A percentile compares a stretch with the other conserved stretches of the same genome.
Evolutionary conservation across 139 green algal species (phyloP).

Genomic region (Chlamydomonas sp.): DNA sequence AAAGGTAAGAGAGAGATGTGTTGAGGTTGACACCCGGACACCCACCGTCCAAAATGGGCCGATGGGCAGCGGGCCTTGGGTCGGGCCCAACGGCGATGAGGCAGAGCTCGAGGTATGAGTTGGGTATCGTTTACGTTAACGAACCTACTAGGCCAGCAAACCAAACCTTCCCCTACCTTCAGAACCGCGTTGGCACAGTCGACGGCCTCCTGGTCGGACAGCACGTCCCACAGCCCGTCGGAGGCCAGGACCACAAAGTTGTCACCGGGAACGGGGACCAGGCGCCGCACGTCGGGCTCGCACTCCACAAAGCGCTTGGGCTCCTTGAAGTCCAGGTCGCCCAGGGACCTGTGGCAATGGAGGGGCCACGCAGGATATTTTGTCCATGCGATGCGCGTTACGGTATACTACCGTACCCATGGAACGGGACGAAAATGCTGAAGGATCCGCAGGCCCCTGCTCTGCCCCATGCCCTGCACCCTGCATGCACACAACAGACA

Average conservation of each 20-base stretch:
- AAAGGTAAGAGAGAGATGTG: too few relatives aligned
- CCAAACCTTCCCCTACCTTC: slow-evolving; percentile 6
- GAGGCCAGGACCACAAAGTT: slow-evolving; percentile 41
- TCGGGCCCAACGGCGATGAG: not conserved
- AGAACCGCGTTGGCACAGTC: slow-evolving; percentile 42
- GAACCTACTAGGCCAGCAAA: not conserved
- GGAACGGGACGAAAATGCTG: too few relatives aligned
- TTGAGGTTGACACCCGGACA: too few relatives aligned
- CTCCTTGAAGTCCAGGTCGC: slow-evolving; percentile 85
- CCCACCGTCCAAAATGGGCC: too few relatives aligned
- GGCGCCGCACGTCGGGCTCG: slow-evolving; percentile 63
- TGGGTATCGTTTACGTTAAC: not conserved
- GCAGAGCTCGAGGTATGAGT: not conserved
- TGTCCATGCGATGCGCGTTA: too few relatives aligned
- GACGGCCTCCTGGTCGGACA: slow-evolving; percentile 65
- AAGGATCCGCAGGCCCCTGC: too few relatives aligned
- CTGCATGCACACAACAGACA: too few relatives aligned
- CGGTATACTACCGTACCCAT: too few relatives aligned
- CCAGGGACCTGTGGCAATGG: slow-evolving; percentile 59
- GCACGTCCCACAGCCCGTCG: slow-evolving; percentile 65
- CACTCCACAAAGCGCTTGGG: slow-evolving; percentile 62
- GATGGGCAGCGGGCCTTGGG: too few relatives aligned
- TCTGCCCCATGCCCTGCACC: too few relatives aligned
- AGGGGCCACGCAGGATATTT: too few relatives aligned
- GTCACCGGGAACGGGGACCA: slow-evolving; percentile 30